These are phyloP conservation scores for Tardiomyces blankii DNA, from an alignment of 1,139 yeast species.

Conservation along the genomic window DNA sequence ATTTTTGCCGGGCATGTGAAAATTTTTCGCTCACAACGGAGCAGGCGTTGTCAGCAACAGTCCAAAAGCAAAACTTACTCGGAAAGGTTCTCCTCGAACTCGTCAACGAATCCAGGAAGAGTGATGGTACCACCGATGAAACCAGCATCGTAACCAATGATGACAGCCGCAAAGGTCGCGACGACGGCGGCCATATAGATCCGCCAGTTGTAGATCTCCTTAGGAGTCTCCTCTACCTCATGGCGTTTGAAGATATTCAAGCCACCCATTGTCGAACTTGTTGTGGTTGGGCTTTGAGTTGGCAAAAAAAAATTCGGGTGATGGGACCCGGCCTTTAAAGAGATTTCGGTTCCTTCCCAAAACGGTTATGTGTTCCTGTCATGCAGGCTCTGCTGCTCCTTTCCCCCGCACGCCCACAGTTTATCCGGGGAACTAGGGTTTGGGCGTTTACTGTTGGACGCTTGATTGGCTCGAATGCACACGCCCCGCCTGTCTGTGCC, in stretches of 20 bases:
- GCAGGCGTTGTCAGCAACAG: background rate
- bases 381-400: no score
- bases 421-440: no score
- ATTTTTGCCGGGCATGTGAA: background rate
- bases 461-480: no score
- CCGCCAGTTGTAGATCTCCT: constrained; percentile 19
- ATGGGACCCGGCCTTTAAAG: no score
- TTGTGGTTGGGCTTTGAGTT: no score
- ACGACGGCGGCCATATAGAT: constrained; percentile 16
- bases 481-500: no score
- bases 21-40: no score
- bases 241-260: constrained; percentile 7
- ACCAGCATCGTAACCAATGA: constrained; percentile 35
- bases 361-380: no score
- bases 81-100: constrained; percentile 19
- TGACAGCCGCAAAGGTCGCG: constrained; percentile 16
- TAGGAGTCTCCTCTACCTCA: constrained; percentile 19
- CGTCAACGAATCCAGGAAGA: constrained; percentile 26
- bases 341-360: no score
- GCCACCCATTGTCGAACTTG: background rate
- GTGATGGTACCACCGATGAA: constrained; percentile 38
- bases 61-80: background rate
- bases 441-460: no score
- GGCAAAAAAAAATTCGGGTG: no score
- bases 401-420: no score